Percentiles rank a stretch among this genome's conserved stretches.
These are phyloP conservation scores for Candida broadrunensis DNA, from an alignment of 805 yeast genomes.

Conservation along the genomic window DNA sequence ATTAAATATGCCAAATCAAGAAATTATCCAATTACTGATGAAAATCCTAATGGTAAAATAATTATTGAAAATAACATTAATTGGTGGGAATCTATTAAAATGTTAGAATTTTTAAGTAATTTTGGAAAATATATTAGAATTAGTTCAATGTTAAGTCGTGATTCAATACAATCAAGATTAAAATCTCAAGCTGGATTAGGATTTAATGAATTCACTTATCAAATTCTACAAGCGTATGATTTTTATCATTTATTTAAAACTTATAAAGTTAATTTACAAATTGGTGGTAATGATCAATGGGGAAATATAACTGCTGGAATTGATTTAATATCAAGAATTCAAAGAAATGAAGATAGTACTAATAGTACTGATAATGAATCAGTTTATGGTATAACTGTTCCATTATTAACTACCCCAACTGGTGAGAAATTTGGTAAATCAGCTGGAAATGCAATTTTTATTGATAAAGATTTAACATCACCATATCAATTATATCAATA, in stretches of 20 bases:
- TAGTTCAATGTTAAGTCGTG: constrained; percentile 84
- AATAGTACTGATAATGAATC: constrained; percentile 17
- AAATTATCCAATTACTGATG: constrained; percentile 24
- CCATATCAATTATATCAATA: constrained; percentile 84
- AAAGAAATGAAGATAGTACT: constrained; percentile 10
- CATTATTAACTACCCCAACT: constrained; percentile 77
- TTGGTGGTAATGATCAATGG: constrained; percentile 98
- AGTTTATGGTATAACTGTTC: constrained; percentile 82
- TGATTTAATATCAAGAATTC: constrained; percentile 72
- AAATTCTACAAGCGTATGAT: constrained; percentile 89
- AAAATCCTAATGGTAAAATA: constrained; percentile 32
- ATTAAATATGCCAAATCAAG: constrained; percentile 57
- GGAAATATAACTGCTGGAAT: constrained; percentile 97
- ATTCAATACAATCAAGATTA: constrained; percentile 76
- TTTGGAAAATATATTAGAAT: constrained; percentile 81
- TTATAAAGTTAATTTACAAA: constrained; percentile 65
- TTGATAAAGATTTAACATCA: constrained; percentile 69
- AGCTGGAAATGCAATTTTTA: constrained; percentile 94
- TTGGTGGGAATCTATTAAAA: constrained; percentile 82
- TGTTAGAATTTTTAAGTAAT: constrained; percentile 73
- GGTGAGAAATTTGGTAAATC: constrained; percentile 97
- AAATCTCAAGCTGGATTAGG: constrained; percentile 75
- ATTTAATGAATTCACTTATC: constrained; percentile 92
- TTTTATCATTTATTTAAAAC: constrained; percentile 73
- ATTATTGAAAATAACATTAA: constrained; percentile 59